Base-by-base conservation (phyloP, 148 eudicot genomes). In the Silene conica region DNA sequence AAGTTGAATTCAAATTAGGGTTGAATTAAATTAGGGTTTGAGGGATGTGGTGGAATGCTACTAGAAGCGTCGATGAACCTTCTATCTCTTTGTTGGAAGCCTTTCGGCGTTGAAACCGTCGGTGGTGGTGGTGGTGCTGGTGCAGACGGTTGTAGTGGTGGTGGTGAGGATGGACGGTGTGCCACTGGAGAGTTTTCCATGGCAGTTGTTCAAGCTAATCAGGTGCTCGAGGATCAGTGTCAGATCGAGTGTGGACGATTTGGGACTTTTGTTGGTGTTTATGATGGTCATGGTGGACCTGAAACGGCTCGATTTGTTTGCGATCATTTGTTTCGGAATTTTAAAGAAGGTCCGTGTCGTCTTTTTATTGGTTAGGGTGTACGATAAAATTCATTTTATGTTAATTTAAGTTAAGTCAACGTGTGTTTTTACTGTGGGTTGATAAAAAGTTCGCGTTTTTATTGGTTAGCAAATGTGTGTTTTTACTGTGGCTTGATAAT, bases 251-350 rank as follows among this genome's bases (percentile, higher is more conserved):
- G 88, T 23, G 89, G 86, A 6, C 74, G 59, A 0, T 82, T 86
- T 69, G 95, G 95, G 19, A 85, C 91, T 0, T 90, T 90, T 34
- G 87, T 90, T 22, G 95, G 95, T 9, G 85, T 90, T 71, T 87
- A 90, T 69, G 95, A 90, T 48, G 95, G 95, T 10, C 95, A 90
- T 60, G 91, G 89, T 26, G 95, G 95, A 2, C 89, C 87, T 7
- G 87, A 90, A 20, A 84, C 89, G 3, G 88, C 95, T 56, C 81
- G 91, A 28, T 90, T 76, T 67, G 85, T 90, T 0, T 83, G 86
- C 28, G 89, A 87, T 86, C 78, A 85, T 38, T 77, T 90, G 64
- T 90, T 84, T 67, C 81, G 76, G 15, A 75, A 85, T 66, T 85
- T 89, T 69, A 80, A 63, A 84, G 89, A 70, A 86, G 90, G 90